Evolutionary conservation across 257 asterid genomes (phyloP).

Genomic region (Fraxinus anomala): DNA sequence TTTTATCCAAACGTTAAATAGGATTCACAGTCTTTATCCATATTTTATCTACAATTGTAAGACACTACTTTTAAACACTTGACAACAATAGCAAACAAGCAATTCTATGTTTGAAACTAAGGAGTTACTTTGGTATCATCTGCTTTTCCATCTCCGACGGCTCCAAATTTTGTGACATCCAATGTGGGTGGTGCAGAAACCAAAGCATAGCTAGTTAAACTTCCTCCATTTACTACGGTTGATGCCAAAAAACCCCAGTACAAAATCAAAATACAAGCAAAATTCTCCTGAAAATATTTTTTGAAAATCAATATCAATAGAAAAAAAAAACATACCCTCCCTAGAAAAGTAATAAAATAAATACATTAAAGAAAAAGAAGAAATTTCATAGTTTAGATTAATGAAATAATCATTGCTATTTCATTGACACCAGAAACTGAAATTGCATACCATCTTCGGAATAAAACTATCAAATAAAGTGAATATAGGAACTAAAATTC

Average conservation of each 20-base stretch:
- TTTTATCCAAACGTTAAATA: too few relatives aligned
- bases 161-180: slow-evolving; percentile 38
- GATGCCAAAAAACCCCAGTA: slow-evolving; percentile 8
- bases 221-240: slow-evolving; percentile 16
- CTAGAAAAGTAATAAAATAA: background rate
- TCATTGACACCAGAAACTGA: too few relatives aligned
- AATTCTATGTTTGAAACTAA: background rate
- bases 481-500: background rate
- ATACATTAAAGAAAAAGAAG: background rate
- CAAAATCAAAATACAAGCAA: slow-evolving; percentile 17
- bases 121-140: slow-evolving; percentile 28
- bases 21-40: too few relatives aligned
- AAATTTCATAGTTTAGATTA: too few relatives aligned
- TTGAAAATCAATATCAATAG: too few relatives aligned
- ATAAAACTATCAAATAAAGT: background rate
- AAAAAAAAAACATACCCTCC: too few relatives aligned
- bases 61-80: too few relatives aligned
- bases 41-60: too few relatives aligned
- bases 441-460: background rate
- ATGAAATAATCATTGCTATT: background rate
- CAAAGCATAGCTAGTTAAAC: background rate
- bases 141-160: slow-evolving; percentile 35
- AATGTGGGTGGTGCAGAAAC: background rate
- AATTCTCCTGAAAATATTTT: slow-evolving; percentile 18
- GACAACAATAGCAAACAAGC: too few relatives aligned